A percentile compares a stretch with the other conserved stretches of the same genome.
Conservation (phyloP, 1,284 basidiomycete genomes). For the Ganoderma resinaceum region DNA sequence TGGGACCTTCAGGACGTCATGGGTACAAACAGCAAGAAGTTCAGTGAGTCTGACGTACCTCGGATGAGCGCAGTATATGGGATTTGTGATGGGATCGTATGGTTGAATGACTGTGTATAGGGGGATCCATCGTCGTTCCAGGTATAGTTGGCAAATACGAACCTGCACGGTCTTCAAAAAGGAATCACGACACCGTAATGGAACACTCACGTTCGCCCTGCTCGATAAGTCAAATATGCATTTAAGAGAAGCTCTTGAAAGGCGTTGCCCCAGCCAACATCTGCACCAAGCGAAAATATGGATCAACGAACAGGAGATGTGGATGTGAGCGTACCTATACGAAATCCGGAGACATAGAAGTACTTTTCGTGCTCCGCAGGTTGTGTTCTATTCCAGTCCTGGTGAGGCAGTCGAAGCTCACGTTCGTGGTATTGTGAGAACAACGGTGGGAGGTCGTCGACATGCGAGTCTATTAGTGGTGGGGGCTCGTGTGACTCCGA, state of each 20-base stretch:
- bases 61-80: conserved; percentile 67
- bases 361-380: conserved; percentile 18
- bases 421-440: conserved; percentile 18
- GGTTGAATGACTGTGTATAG: conserved; percentile 44
- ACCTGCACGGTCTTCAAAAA: conserved; percentile 34
- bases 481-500: not conserved
- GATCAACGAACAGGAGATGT: not conserved
- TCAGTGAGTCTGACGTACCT: conserved; percentile 33
- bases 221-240: conserved; percentile 52
- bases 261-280: conserved; percentile 56
- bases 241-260: conserved; percentile 60
- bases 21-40: not conserved
- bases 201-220: conserved; percentile 51
- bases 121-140: conserved; percentile 47
- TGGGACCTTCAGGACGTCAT: conserved; percentile 40
- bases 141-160: conserved; percentile 71
- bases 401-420: conserved; percentile 22
- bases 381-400: conserved; percentile 15
- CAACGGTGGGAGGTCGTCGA: conserved; percentile 16
- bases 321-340: not conserved
- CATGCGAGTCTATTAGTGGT: not conserved
- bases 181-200: not conserved
- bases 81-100: conserved; percentile 57
- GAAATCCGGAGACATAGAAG: conserved; percentile 16
- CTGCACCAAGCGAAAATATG: not conserved